These are phyloP conservation scores for Scedosporium dehoogii DNA, from an alignment of 2,329 filamentous ascomycete genomes.

Conservation along the genomic window DNA sequence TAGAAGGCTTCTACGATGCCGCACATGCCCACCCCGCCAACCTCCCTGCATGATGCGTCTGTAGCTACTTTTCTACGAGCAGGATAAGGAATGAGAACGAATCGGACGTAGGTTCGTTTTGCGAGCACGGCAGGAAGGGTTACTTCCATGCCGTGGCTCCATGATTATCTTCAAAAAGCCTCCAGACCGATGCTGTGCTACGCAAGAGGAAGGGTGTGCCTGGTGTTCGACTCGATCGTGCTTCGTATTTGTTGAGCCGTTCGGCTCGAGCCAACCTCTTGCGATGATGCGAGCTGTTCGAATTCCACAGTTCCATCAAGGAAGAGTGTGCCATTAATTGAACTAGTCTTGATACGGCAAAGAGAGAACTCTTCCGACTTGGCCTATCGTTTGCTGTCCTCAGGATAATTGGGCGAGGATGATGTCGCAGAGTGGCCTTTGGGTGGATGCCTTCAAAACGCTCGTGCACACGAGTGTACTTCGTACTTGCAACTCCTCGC, in stretches of 20 bases:
- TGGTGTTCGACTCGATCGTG: background rate
- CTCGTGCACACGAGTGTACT: no score
- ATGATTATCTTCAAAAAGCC: background rate
- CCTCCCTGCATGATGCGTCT: background rate
- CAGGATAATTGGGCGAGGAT: background rate
- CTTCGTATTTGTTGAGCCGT: no score
- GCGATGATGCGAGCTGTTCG: background rate
- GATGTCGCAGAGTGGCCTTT: background rate
- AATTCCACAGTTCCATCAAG: background rate
- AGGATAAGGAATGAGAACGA: background rate
- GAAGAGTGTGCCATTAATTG: background rate
- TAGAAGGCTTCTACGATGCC: background rate
- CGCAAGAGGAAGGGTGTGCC: background rate
- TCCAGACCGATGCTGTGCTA: background rate
- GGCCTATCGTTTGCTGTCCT: background rate
- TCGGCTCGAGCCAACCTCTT: background rate
- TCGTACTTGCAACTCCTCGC: no score
- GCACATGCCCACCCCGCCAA: background rate
- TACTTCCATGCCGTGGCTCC: background rate
- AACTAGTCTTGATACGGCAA: background rate
- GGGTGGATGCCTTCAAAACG: background rate
- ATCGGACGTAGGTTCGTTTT: no score
- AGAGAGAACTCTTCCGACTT: background rate
- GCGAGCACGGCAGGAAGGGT: no score
- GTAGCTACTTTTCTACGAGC: background rate